These are phyloP conservation scores for Alternaria sp. DNA, from an alignment of 2,329 filamentous ascomycete genomes.

Conservation along the genomic window DNA sequence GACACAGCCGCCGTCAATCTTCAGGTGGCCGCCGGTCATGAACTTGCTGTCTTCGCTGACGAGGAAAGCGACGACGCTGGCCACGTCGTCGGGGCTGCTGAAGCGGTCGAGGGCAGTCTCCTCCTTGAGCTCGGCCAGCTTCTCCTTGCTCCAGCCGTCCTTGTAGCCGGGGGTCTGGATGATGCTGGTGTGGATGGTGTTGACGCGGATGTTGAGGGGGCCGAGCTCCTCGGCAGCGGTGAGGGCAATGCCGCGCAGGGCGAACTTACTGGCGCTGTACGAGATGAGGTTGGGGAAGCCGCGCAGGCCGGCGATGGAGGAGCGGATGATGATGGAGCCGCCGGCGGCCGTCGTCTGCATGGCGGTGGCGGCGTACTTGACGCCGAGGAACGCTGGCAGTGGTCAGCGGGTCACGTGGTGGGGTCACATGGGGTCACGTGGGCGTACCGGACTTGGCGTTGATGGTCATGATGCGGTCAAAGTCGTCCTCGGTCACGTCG, in stretches of 20 bases:
- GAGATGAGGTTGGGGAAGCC: slow-evolving; percentile 46
- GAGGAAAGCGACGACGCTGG: slow-evolving; percentile 48
- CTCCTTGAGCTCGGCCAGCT: slow-evolving; percentile 41
- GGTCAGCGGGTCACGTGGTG: background rate
- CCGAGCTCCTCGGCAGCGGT: slow-evolving; percentile 50
- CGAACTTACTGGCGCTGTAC: slow-evolving; percentile 49
- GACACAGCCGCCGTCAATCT: slow-evolving; percentile 44
- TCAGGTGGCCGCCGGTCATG: slow-evolving; percentile 47
- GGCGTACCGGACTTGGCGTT: slow-evolving; percentile 48
- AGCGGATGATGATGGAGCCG: slow-evolving; percentile 50
- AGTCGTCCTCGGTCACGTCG: slow-evolving; percentile 47
- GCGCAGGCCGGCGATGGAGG: slow-evolving; percentile 49
- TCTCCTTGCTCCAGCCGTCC: slow-evolving; percentile 44
- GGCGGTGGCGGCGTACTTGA: slow-evolving; percentile 45
- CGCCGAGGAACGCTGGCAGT: slow-evolving; percentile 43
- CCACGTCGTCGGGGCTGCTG: slow-evolving; percentile 48
- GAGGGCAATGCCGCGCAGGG: slow-evolving; percentile 47
- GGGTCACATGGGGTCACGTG: slow-evolving; percentile 1
- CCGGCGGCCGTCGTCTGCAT: slow-evolving; percentile 40
- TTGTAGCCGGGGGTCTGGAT: slow-evolving; percentile 47
- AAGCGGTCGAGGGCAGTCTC: slow-evolving; percentile 47
- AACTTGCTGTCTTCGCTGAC: slow-evolving; percentile 50
- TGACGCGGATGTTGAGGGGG: slow-evolving; percentile 48
- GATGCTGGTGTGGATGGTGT: slow-evolving; percentile 51
- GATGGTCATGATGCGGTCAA: slow-evolving; percentile 46